Evolutionary conservation across 352 stramenopile genomes (phyloP), one percentile per base, ranked within the genome.

Genomic region (Pilasporangium apinafurcum): DNA sequence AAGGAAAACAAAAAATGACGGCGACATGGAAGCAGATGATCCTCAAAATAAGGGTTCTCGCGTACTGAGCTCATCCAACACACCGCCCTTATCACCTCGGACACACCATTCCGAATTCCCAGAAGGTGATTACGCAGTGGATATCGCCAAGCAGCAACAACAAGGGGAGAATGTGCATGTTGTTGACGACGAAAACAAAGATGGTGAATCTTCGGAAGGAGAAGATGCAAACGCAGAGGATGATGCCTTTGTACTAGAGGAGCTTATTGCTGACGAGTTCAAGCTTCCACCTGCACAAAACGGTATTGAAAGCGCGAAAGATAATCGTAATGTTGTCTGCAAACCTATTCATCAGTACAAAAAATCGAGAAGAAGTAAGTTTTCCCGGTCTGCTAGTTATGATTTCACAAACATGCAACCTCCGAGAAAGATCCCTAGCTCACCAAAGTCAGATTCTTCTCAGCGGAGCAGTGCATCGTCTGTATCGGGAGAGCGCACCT

Each of bases 331-430:
- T n/a, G 35, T 13, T 9, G 20, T 24, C 5, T n/a, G 35, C 18
- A 40, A 22, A 39, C 34, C 13, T 34, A 48, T 32, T 28, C 39
- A 7, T 2, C 50, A 40, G 4, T 16, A 17, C 5, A 63, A 43
- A 21, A 33, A 61, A 10, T 35, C 48, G 8, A 60, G 63, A 8
- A 73, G 73, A 17, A 74, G 62, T 16, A 85, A 86, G 51, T 84
- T 83, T 47, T 60, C 56, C 7, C 66, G 78, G 29, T 90, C 78
- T 4, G 74, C 74, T 8, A 90, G 78, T 48, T 86, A 87, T 52
- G 78, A 90, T 65, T 58, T 85, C 13, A 68, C 74, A 1, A 80
- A 68, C 40, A 42, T 90, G 17, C 54, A 66, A 8, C 48, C 24
- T 37, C 32, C n/a, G n/a, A n/a, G n/a, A n/a, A n/a, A n/a, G n/a